These are phyloP conservation scores for Aspergillus persii DNA, from an alignment of 2,329 filamentous ascomycete species.

Conservation along the genomic window DNA sequence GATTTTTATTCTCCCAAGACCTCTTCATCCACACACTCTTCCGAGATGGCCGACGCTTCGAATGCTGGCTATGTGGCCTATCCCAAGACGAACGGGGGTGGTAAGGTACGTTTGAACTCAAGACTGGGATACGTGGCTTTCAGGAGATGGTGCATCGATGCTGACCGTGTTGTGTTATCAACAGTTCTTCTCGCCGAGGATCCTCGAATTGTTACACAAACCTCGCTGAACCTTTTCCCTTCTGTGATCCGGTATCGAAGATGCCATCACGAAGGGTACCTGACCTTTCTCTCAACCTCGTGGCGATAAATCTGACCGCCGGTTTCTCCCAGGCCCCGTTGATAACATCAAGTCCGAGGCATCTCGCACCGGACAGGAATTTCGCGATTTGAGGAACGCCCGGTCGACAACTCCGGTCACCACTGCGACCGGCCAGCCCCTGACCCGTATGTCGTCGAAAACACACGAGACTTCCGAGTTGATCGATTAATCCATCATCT, in stretches of 20 bases:
- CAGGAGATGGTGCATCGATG: constrained; percentile 1
- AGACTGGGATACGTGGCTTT: not conserved
- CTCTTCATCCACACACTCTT: constrained; percentile 11
- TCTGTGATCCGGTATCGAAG: constrained; percentile 20
- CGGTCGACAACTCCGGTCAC: constrained; percentile 53
- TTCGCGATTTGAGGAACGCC: constrained; percentile 56
- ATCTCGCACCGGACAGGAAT: constrained; percentile 56
- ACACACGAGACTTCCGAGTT: not conserved
- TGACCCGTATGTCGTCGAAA: constrained; percentile 53
- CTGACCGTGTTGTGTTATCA: constrained; percentile 1
- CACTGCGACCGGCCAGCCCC: constrained; percentile 59
- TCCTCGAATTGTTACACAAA: constrained; percentile 10
- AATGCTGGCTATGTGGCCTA: constrained; percentile 37
- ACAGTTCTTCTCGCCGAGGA: constrained; percentile 13
- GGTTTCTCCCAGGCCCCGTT: constrained; percentile 46
- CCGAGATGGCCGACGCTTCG: constrained; percentile 29
- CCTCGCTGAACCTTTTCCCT: constrained; percentile 14
- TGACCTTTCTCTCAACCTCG: not conserved
- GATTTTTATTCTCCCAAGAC: constrained; percentile 19
- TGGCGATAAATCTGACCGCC: constrained; percentile 16
- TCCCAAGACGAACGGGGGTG: constrained; percentile 35
- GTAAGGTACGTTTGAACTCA: constrained; percentile 34
- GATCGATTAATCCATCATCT: constrained; percentile 15
- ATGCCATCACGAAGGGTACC: constrained; percentile 28
- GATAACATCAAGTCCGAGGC: constrained; percentile 57